phyloP scores from a whole-genome alignment of 2,329 filamentous ascomycete genomes.

The Verticillium tricorpus region DNA sequence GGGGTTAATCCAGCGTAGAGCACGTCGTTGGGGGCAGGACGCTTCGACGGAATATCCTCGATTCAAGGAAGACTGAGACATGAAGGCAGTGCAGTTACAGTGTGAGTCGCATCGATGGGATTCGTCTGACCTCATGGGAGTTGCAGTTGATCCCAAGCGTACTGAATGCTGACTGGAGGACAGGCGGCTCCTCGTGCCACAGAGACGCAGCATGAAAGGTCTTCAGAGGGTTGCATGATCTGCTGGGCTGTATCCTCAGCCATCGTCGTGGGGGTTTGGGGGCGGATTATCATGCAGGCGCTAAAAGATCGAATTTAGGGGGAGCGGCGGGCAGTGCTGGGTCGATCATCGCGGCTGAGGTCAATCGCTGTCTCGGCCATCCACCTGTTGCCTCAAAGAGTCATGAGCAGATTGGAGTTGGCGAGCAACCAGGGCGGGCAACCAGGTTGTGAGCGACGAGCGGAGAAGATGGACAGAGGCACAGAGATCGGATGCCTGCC shows the following conservation, averaged over 20 bases:
- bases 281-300: not conserved
- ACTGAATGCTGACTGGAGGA: not conserved
- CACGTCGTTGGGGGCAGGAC: too few relatives aligned
- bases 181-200: not conserved
- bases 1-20: too few relatives aligned
- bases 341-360: not conserved
- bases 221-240: not conserved
- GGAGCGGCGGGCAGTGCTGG: not conserved
- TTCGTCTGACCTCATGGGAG: not conserved
- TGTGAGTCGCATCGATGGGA: not conserved
- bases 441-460: too few relatives aligned
- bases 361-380: not conserved
- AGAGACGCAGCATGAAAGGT: not conserved
- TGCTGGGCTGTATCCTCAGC: not conserved
- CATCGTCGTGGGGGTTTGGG: not conserved
- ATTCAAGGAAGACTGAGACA: too few relatives aligned
- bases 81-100: not conserved
- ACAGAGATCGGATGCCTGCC: too few relatives aligned
- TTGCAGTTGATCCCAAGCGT: too few relatives aligned
- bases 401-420: too few relatives aligned
- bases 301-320: not conserved
- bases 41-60: too few relatives aligned
- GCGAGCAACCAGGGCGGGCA: too few relatives aligned
- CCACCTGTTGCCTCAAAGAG: not conserved
- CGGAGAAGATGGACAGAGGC: too few relatives aligned